These are phyloP conservation scores for Sanghuangporus weigelae DNA, from an alignment of 1,284 basidiomycete species.

Conservation along the genomic window DNA sequence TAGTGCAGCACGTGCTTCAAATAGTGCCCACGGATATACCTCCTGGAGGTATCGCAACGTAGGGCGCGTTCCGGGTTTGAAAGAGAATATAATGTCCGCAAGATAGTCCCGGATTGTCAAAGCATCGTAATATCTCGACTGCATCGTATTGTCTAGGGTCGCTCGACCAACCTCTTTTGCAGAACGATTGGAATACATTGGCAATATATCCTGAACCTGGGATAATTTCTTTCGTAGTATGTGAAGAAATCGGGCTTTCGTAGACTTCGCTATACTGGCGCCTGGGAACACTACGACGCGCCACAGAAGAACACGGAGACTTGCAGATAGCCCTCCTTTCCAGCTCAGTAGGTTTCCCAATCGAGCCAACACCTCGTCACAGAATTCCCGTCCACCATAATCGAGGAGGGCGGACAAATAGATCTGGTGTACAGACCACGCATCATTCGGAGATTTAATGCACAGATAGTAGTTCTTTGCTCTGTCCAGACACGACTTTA, in stretches of 20 bases:
- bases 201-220: slow-evolving; percentile 5
- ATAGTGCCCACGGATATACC: slow-evolving; percentile 12
- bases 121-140: not conserved
- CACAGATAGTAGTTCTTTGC: slow-evolving; percentile 12
- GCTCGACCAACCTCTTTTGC: not conserved
- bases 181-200: not conserved
- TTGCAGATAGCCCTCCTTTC: not conserved
- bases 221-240: slow-evolving; percentile 1
- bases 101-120: slow-evolving; percentile 9
- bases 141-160: not conserved
- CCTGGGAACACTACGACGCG: not conserved
- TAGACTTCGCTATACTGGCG: not conserved
- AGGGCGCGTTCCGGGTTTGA: not conserved
- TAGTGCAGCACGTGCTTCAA: slow-evolving; percentile 13
- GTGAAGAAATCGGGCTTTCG: slow-evolving; percentile 11
- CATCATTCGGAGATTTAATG: not conserved
- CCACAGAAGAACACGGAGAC: slow-evolving; percentile 4
- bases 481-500: not conserved
- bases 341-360: slow-evolving; percentile 1
- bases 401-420: slow-evolving; percentile 3
- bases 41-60: slow-evolving; percentile 1
- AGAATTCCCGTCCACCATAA: not conserved
- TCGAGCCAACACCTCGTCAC: slow-evolving; percentile 5
- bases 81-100: slow-evolving; percentile 9
- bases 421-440: slow-evolving; percentile 1